A percentile compares a stretch with the other conserved stretches of the same genome.
Evolutionary conservation across 306 rosid genomes (phyloP).

Genomic region (Castanea crenata): DNA sequence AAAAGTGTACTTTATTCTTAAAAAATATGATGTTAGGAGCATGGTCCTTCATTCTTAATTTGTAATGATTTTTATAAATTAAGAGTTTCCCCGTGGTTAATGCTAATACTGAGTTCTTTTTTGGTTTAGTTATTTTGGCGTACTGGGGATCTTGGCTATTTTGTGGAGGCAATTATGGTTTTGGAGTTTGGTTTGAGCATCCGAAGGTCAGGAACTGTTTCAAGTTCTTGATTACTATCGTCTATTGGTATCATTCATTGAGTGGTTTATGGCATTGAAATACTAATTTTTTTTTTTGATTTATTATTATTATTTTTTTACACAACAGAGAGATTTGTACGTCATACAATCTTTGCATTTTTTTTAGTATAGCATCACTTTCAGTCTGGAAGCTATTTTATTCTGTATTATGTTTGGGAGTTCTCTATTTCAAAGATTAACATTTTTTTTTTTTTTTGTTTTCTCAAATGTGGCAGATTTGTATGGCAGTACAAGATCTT

Average conservation of each 20-base stretch:
- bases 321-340: neutral
- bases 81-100: neutral
- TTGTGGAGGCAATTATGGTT: constrained; percentile 85
- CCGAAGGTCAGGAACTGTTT: constrained; percentile 58
- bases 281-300: neutral
- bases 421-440: constrained; percentile 21
- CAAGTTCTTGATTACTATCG: neutral
- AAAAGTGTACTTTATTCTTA: too few relatives aligned
- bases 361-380: neutral
- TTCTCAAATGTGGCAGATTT: constrained; percentile 51
- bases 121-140: constrained; percentile 79
- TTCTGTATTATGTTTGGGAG: neutral
- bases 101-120: constrained; percentile 16
- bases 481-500: constrained; percentile 76
- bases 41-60: too few relatives aligned
- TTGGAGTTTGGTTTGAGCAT: constrained; percentile 90
- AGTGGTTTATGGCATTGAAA: neutral
- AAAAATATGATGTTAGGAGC: too few relatives aligned
- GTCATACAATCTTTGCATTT: neutral
- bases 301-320: too few relatives aligned
- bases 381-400: constrained; percentile 4
- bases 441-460: neutral
- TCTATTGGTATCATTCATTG: neutral
- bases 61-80: too few relatives aligned
- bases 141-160: constrained; percentile 66